Base-by-base conservation (phyloP, 352 stramenopile genomes). In the Thalassiosira hispida region DNA sequence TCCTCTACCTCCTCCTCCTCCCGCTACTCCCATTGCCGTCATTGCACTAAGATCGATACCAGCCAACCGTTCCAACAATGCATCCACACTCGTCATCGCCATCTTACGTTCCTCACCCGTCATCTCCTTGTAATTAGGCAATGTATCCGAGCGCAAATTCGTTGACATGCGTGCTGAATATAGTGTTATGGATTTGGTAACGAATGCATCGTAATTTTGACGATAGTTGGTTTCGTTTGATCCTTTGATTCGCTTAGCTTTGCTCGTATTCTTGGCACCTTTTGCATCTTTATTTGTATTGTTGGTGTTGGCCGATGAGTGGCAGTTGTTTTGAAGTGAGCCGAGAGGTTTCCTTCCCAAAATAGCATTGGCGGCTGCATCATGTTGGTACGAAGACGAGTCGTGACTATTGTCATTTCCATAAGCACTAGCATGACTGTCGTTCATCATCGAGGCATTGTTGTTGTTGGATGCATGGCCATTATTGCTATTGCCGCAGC, bases 1-100 rank as follows among this genome's bases (percentile, higher is more conserved):
- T 22, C 8, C 18, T n/a, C n/a, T n/a, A n/a, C n/a, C n/a, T n/a
- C n/a, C n/a, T n/a, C n/a, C n/a, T n/a, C n/a, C n/a, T n/a, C n/a
- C n/a, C n/a, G n/a, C n/a, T n/a, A n/a, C n/a, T n/a, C n/a, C n/a
- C n/a, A n/a, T n/a, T n/a, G n/a, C n/a, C n/a, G n/a, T n/a, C n/a
- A n/a, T n/a, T n/a, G n/a, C n/a, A n/a, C n/a, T n/a, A n/a, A n/a
- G n/a, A n/a, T n/a, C n/a, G n/a, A n/a, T n/a, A n/a, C n/a, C n/a
- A n/a, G n/a, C n/a, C 23, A 76, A 67, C 8, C 73, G 47, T 20
- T 51, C 20, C 25, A 81, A 56, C 40, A 81, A 72, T 23, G 31
- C 1, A 67, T 81, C 59, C 20, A 81, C 73, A 5, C 27, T 4
- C 1, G 0, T 0, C 35, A 81, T 18, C 1, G 64, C 65, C 12